Evolutionary conservation across 2,329 filamentous ascomycete genomes (phyloP), one percentile per base, ranked within the genome.

Genomic region (Intubia oerlemansii): DNA sequence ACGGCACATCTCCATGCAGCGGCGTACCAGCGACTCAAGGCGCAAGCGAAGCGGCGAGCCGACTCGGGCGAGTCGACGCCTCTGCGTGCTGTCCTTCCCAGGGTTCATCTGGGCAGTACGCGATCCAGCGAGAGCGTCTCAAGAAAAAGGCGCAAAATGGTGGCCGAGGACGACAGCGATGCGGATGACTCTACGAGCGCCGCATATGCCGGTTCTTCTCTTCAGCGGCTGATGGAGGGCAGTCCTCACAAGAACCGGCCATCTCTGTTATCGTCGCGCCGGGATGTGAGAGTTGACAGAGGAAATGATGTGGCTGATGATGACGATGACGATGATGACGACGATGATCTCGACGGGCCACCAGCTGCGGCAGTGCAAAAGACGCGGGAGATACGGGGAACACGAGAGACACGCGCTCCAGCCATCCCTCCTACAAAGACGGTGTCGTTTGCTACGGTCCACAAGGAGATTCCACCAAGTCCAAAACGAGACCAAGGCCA

Each of bases 1-100:
- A 85, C 78, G 0, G 60, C 62, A 5, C 76, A 82, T 45, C 59
- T 85, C 2, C 77, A 84, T 43, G 64, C 69, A n/a, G 74, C 69
- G 11, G 77, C 82, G 46, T 85, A 85, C 44, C 57, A 68, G 33
- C 62, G 71, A 4, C 59, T 79, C 25, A 75, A 74, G 45, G 50
- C 53, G 19, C 50, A 55, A 20, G 64, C 67, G 4, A 62, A 54
- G 36, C 13, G 22, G n/a, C 23, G 18, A 11, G 26, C 26, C 11
- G 17, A 25, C n/a, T n/a, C n/a, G n/a, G 15, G 27, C 27, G 4
- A 28, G 36, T 59, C 59, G 1, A 55, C 56, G 13, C 48, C 53
- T 8, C 63, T 66, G 34, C 48, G n/a, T n/a, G n/a, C n/a, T n/a
- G n/a, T n/a, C n/a, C n/a, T n/a, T n/a, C n/a, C n/a, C n/a, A n/a